These are phyloP conservation scores for Pseudonitzschia multiseries DNA, from an alignment of 108 stramenopile species.

Conservation along the genomic window DNA sequence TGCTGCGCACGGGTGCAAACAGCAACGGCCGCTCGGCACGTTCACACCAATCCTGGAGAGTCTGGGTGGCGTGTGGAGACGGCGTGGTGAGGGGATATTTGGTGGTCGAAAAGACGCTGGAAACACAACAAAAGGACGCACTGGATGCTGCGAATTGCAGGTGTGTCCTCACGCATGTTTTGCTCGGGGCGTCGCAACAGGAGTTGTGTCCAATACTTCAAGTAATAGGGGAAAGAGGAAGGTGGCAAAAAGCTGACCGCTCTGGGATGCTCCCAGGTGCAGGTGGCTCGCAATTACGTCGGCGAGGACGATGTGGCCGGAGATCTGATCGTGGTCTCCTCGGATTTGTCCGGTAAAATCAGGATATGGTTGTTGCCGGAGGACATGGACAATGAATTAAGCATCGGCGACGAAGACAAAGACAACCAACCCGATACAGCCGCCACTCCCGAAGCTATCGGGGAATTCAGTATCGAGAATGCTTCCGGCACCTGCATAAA, in stretches of 20 bases:
- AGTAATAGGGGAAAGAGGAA: neutral
- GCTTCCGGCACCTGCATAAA: slow-evolving; percentile 42
- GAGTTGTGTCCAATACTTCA: neutral
- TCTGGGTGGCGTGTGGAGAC: slow-evolving; percentile 38
- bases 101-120: slow-evolving; percentile 33
- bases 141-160: slow-evolving; percentile 45
- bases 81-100: slow-evolving; percentile 33
- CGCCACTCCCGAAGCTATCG: neutral
- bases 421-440: neutral
- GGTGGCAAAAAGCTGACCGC: neutral
- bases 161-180: slow-evolving; percentile 20
- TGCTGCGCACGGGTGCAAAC: slow-evolving; percentile 9
- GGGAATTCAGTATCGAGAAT: slow-evolving; percentile 38
- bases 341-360: slow-evolving; percentile 38
- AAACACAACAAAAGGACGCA: slow-evolving; percentile 21
- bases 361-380: slow-evolving; percentile 38
- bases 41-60: slow-evolving; percentile 16
- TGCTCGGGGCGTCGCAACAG: slow-evolving; percentile 2
- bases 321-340: slow-evolving; percentile 35
- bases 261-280: slow-evolving; percentile 33
- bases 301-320: slow-evolving; percentile 51
- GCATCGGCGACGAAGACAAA: neutral
- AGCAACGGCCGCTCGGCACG: neutral
- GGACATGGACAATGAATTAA: slow-evolving; percentile 15
- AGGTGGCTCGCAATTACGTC: slow-evolving; percentile 42